Evolutionary conservation across 805 yeast genomes (phyloP), one percentile per base, ranked within the genome.

Genomic region (Candida namnaoensis): DNA sequence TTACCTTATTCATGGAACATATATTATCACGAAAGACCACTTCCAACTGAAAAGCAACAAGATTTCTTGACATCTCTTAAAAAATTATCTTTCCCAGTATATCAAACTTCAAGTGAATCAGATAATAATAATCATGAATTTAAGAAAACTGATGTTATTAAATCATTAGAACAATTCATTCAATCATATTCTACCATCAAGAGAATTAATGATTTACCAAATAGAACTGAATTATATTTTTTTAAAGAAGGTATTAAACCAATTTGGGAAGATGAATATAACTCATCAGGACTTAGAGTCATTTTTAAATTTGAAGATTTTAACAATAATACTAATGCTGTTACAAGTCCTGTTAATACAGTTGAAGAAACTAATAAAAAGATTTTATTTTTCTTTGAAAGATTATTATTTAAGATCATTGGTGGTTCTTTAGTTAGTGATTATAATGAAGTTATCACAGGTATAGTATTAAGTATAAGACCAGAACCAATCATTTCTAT

Each of bases 191-290:
- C 66, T 9, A 56, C 58, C 26, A 50, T 76, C 43, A 69, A 67
- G 47, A 58, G 56, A 34, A 56, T 72, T 1, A 55, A 55, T 39
- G 66, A 65, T 34, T 57, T 72, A 43, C 58, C 64, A 15, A 56
- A 58, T 38, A 78, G 77, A 19, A 65, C 77, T 25, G 82, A 78
- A 53, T 64, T 72, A 41, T 72, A 76, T 44, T 57, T 80, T 9
- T 80, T 80, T 61, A 76, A 77, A 48, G 61, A 69, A 30, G 82
- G 81, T 3, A 68, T 78, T 33, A 72, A 73, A 47, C 86, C 86
- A 10, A 72, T 76, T 38, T 79, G 86, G 84, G 84, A 79, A 53
- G 84, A 80, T 52, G 79, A 80, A 8, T 62, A 68, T 39, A 79
- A 79, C 53, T 59, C 70, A 45, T 62, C 66, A 40, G 85, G 85